Evolutionary conservation across 202 grass and related monocot species (phyloP).

Genomic region (Thinopyrum obtusiflorum): DNA sequence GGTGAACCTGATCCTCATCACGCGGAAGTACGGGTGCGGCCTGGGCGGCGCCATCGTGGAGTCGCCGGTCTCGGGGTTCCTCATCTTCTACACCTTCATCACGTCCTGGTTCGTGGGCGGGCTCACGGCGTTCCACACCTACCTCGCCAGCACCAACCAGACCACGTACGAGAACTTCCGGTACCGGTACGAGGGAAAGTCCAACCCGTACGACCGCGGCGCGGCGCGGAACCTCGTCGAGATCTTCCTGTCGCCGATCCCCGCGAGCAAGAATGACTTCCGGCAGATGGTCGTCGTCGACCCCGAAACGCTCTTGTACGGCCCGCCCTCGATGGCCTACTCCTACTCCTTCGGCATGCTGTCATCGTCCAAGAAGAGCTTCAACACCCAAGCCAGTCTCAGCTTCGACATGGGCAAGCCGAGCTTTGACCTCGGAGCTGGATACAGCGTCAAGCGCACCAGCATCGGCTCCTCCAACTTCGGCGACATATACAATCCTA

Average conservation of each 20-base stretch:
- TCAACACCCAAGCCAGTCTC: slow-evolving; percentile 52
- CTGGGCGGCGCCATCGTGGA: slow-evolving; percentile 42
- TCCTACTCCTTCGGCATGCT: slow-evolving; percentile 31
- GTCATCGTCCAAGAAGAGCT: slow-evolving; percentile 37
- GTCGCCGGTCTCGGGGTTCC: slow-evolving; percentile 71
- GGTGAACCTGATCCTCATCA: slow-evolving; percentile 55
- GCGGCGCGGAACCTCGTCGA: slow-evolving; percentile 57
- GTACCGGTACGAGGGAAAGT: slow-evolving; percentile 79
- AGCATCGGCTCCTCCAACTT: slow-evolving; percentile 73
- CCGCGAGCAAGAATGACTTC: slow-evolving; percentile 64
- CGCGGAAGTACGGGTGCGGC: slow-evolving; percentile 17
- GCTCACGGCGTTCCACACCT: slow-evolving; percentile 84
- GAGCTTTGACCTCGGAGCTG: slow-evolving; percentile 61
- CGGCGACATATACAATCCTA: slow-evolving; percentile 58
- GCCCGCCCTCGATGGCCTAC: slow-evolving; percentile 11
- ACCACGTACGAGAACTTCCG: slow-evolving; percentile 98
- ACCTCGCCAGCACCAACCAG: slow-evolving; percentile 89
- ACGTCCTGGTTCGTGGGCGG: slow-evolving; percentile 91
- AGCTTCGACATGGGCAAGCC: slow-evolving; percentile 71
- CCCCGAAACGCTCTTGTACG: slow-evolving; percentile 44
- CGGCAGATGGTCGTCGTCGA: slow-evolving; percentile 54
- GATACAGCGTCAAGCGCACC: slow-evolving; percentile 45
- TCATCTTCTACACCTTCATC: slow-evolving; percentile 83
- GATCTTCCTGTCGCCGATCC: slow-evolving; percentile 60
- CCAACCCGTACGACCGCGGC: slow-evolving; percentile 77